These are phyloP conservation scores for Ceratocystis huliohia DNA, from an alignment of 2,329 filamentous ascomycete species.

Conservation along the genomic window DNA sequence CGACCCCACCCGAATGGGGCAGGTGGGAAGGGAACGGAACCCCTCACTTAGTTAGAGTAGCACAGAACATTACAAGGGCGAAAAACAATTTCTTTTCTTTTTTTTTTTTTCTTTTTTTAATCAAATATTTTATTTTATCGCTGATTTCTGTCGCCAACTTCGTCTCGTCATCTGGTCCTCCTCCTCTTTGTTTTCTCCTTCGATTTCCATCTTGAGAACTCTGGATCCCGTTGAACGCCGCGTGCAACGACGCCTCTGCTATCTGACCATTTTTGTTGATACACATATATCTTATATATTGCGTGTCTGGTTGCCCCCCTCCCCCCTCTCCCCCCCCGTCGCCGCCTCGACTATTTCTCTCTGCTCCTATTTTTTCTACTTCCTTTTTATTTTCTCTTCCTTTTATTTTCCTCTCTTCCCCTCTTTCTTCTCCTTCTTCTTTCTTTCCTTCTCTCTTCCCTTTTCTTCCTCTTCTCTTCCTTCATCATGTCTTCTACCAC, in stretches of 20 bases:
- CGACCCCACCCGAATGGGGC: no score
- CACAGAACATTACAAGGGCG: background rate
- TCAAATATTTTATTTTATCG: background rate
- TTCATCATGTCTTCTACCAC: conserved; percentile 26
- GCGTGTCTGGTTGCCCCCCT: background rate
- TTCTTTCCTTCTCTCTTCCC: conserved; percentile 26
- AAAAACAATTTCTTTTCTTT: background rate
- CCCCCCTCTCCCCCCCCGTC: background rate
- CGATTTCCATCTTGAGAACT: background rate
- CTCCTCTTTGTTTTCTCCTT: background rate
- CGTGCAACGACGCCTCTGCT: conserved; percentile 8
- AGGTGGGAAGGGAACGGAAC: background rate
- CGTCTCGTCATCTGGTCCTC: background rate
- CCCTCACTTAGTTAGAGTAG: background rate
- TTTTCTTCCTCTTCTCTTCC: conserved; percentile 24
- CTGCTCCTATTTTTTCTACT: conserved; percentile 13
- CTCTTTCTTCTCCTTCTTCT: conserved; percentile 22
- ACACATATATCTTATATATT: conserved; percentile 1
- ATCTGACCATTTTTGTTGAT: conserved; percentile 7
- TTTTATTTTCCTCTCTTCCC: conserved; percentile 7
- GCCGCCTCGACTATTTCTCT: conserved; percentile 5
- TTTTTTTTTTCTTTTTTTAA: background rate
- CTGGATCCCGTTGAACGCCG: background rate
- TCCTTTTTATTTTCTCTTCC: conserved; percentile 1
- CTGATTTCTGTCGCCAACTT: background rate